These are phyloP conservation scores for Corylus americana DNA, from an alignment of 306 rosid genomes.

Conservation along the genomic window DNA sequence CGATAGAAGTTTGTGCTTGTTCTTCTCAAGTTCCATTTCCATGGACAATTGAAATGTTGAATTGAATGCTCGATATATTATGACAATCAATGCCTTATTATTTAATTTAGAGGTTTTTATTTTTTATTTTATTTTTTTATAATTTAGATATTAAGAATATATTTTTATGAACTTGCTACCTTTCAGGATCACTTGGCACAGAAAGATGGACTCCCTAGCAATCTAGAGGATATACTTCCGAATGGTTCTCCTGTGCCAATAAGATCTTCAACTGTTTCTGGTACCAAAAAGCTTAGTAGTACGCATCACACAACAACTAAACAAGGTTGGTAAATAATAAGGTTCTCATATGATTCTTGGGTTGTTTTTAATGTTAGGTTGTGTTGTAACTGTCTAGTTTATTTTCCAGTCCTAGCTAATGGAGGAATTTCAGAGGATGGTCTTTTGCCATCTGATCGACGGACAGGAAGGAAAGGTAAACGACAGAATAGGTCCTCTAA, in stretches of 20 bases:
- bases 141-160: constrained; percentile 25
- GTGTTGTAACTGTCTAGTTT: constrained; percentile 30
- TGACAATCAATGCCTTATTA: neutral
- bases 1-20: constrained; percentile 12
- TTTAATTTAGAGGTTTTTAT: constrained; percentile 22
- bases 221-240: constrained; percentile 41
- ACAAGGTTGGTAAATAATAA: constrained; percentile 53
- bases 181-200: constrained; percentile 55
- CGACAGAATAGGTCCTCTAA: constrained; percentile 65
- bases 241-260: constrained; percentile 45
- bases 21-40: constrained; percentile 25
- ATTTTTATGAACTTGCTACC: constrained; percentile 30
- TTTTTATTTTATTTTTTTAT: too few relatives aligned
- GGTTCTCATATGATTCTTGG: constrained; percentile 27
- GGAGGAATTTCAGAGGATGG: constrained; percentile 60
- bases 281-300: constrained; percentile 36
- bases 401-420: constrained; percentile 50
- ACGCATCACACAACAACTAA: constrained; percentile 38
- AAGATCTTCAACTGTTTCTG: constrained; percentile 39
- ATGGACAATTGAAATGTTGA: constrained; percentile 27
- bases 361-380: constrained; percentile 17
- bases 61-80: constrained; percentile 1
- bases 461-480: constrained; percentile 62
- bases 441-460: constrained; percentile 56
- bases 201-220: constrained; percentile 45